Evolutionary conservation across 352 stramenopile genomes (phyloP).

Genomic region (Globisporangium apiculatum): DNA sequence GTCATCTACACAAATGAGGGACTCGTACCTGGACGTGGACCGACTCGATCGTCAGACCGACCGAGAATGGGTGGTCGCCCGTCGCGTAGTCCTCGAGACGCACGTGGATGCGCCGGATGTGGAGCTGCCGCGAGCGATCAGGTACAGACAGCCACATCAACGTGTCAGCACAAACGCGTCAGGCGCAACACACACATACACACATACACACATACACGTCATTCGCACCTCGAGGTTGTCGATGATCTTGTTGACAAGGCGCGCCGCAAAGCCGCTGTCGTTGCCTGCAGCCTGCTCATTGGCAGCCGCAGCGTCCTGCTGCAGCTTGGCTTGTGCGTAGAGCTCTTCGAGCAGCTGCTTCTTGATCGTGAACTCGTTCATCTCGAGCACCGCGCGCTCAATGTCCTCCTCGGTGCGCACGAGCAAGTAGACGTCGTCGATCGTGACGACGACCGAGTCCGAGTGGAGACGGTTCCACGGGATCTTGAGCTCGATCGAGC

Average conservation of each 20-base stretch:
- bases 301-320: slow-evolving; percentile 31
- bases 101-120: slow-evolving; percentile 82
- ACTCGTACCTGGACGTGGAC: slow-evolving; percentile 56
- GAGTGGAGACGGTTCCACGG: slow-evolving; percentile 85
- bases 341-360: slow-evolving; percentile 80
- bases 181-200: not conserved
- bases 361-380: slow-evolving; percentile 80
- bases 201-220: not conserved
- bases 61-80: slow-evolving; percentile 74
- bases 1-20: not conserved
- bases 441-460: slow-evolving; percentile 80
- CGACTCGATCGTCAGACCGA: slow-evolving; percentile 80
- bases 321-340: slow-evolving; percentile 60
- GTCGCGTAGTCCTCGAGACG: slow-evolving; percentile 70
- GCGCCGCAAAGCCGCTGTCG: slow-evolving; percentile 67
- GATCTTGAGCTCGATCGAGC: slow-evolving; percentile 87
- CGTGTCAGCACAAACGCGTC: too few species aligned
- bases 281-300: slow-evolving; percentile 2
- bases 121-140: slow-evolving; percentile 28
- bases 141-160: too few species aligned
- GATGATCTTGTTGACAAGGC: slow-evolving; percentile 85
- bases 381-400: slow-evolving; percentile 59
- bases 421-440: slow-evolving; percentile 84
- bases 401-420: slow-evolving; percentile 77
- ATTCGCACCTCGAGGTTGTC: slow-evolving; percentile 74